Evolutionary conservation across 129 eudicot species (phyloP).

Genomic region (Scalesia atractyloides): DNA sequence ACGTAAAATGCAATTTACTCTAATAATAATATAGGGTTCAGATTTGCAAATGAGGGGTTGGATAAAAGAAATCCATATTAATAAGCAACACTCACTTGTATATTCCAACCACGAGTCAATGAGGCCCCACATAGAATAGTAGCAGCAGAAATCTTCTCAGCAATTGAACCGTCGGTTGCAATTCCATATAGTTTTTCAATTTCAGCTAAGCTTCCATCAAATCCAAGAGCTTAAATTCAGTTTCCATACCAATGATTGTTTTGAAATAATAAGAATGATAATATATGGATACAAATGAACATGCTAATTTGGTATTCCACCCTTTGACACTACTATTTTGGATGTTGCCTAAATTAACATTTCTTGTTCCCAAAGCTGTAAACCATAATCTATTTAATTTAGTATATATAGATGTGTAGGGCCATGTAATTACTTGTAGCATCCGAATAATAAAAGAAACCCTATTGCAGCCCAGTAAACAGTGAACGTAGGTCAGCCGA

Average conservation of each 20-base stretch:
- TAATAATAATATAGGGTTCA: not conserved
- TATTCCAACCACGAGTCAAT: slow-evolving; percentile 92
- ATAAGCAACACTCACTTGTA: slow-evolving; percentile 55
- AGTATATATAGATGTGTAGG: too few relatives aligned
- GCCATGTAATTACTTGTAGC: too few relatives aligned
- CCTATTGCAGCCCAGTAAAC: too few relatives aligned
- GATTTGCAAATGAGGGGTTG: slow-evolving; percentile 2
- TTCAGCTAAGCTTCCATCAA: slow-evolving; percentile 61
- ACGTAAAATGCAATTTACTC: too few relatives aligned
- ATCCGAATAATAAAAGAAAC: too few relatives aligned
- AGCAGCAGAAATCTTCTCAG: slow-evolving; percentile 90
- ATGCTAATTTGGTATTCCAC: slow-evolving; percentile 5
- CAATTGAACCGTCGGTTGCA: slow-evolving; percentile 59
- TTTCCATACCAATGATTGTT: slow-evolving; percentile 42
- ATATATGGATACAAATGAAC: not conserved
- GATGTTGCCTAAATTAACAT: too few relatives aligned
- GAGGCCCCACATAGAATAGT: slow-evolving; percentile 89
- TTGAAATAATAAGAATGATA: not conserved
- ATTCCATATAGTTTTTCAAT: slow-evolving; percentile 40
- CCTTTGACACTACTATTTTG: not conserved
- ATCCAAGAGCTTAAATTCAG: slow-evolving; percentile 60
- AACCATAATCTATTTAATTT: too few relatives aligned
- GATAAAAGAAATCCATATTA: not conserved
- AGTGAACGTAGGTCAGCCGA: too few relatives aligned
- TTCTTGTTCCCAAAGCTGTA: too few relatives aligned